A percentile compares a stretch with the other conserved stretches of the same genome.
Evolutionary conservation across 2,329 filamentous ascomycete species (phyloP).

Genomic region (Aspergillus texensis): DNA sequence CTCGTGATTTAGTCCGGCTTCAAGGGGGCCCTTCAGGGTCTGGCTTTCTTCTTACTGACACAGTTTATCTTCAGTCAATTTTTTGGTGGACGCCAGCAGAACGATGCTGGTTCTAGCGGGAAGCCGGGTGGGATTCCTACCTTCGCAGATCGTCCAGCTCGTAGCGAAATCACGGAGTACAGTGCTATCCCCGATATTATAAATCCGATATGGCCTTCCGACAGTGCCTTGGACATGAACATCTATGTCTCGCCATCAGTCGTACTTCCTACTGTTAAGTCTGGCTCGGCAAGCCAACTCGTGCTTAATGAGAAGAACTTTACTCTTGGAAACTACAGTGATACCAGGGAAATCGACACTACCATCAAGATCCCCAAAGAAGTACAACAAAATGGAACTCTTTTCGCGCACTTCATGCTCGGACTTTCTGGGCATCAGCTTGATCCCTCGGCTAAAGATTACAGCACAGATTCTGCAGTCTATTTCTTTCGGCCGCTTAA

Average conservation of each 20-base stretch:
- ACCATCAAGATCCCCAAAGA: slow-evolving; percentile 74
- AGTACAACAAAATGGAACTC: slow-evolving; percentile 88
- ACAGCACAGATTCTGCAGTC: slow-evolving; percentile 75
- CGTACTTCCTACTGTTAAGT: slow-evolving; percentile 64
- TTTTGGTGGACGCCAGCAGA: slow-evolving; percentile 46
- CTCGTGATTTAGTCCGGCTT: slow-evolving; percentile 40
- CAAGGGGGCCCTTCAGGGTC: slow-evolving; percentile 54
- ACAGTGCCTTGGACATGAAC: slow-evolving; percentile 77
- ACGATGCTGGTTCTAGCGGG: slow-evolving; percentile 23
- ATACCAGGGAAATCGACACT: slow-evolving; percentile 75
- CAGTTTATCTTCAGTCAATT: slow-evolving; percentile 62
- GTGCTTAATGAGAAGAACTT: slow-evolving; percentile 82
- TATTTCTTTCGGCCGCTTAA: slow-evolving; percentile 85
- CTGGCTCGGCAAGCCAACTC: slow-evolving; percentile 66
- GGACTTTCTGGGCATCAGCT: slow-evolving; percentile 73
- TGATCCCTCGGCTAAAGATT: slow-evolving; percentile 73
- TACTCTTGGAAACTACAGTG: slow-evolving; percentile 74
- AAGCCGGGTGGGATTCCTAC: slow-evolving; percentile 56
- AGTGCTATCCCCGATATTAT: slow-evolving; percentile 67
- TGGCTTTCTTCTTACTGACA: slow-evolving; percentile 61
- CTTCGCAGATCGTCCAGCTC: slow-evolving; percentile 65
- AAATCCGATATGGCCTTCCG: slow-evolving; percentile 83
- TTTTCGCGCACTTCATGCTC: slow-evolving; percentile 94
- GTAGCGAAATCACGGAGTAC: slow-evolving; percentile 37
- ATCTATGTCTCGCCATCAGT: slow-evolving; percentile 81